A percentile compares a stretch with the other conserved stretches of the same genome.
Evolutionary conservation across 139 green algal species (phyloP).

Genomic region (Dunaliella sp.): DNA sequence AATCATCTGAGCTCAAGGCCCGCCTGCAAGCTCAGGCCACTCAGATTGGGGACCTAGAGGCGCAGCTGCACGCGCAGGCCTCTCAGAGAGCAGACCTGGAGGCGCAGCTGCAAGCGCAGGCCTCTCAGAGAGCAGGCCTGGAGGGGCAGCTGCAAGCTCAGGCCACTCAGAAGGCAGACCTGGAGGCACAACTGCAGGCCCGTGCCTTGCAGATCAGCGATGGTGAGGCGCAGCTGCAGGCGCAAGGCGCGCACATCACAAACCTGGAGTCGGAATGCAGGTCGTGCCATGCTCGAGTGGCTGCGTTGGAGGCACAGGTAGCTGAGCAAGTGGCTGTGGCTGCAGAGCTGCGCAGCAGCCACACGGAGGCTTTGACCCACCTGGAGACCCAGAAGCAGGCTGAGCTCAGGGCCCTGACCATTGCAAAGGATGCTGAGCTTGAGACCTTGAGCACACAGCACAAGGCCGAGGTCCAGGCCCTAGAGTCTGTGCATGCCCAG

Average conservation of each 20-base stretch:
- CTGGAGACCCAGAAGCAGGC: background rate
- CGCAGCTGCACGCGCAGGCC: background rate
- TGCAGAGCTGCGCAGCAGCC: background rate
- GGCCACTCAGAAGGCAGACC: background rate
- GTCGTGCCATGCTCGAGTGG: too few relatives aligned
- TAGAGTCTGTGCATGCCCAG: background rate
- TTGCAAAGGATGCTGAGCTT: background rate
- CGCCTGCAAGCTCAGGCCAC: background rate
- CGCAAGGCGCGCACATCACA: too few relatives aligned
- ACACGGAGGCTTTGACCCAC: background rate
- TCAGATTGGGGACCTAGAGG: background rate
- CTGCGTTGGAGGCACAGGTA: too few relatives aligned
- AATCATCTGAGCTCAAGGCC: background rate
- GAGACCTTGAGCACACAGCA: background rate
- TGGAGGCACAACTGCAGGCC: background rate
- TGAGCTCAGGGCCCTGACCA: background rate
- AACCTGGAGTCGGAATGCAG: too few relatives aligned
- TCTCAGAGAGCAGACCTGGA: background rate
- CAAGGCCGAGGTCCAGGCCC: background rate
- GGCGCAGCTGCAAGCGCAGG: background rate
- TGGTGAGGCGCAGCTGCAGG: too few relatives aligned
- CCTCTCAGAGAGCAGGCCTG: background rate
- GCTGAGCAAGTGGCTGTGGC: too few relatives aligned
- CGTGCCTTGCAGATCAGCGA: background rate
- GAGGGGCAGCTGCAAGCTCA: background rate